Base-by-base conservation (phyloP, 371 early-diverging fungal genomes). In the Mucor sp. region DNA sequence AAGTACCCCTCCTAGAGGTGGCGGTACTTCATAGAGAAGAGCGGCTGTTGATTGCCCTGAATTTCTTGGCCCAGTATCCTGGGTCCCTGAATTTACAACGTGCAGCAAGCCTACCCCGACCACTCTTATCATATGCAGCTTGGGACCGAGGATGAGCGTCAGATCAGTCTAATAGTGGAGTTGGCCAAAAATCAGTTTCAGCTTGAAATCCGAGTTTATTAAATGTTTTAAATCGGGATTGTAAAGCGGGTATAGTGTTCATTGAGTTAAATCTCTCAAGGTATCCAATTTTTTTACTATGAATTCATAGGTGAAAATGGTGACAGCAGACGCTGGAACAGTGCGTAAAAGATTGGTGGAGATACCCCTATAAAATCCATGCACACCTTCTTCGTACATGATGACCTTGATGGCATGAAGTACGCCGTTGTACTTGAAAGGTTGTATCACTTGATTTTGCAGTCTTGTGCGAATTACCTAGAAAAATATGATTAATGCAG, bases 311-410 rank as follows among this genome's bases (percentile, higher is more conserved):
- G 95, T 95, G 66, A 94, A 79, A 57, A 97, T 86, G 4, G 96
- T 94, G 66, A 97, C 69, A 60, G 94, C 94, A 63, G 93, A 89
- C 6, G 94, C 87, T 4, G 98, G 98, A 4, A 97, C 94, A 0
- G 95, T 96, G 60, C 97, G 82, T 33, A 97, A 70, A 50, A 97
- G 72, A 71, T 95, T 96, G 35, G 96, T 93, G 0, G 87, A 73
- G 74, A 97, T 82, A 3, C 98, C 98, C 63, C 89, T 90, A 76
- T 97, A 97, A 62, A 96, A 93, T 0, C 93, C 96, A 2, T 83
- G 70, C 28, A 82, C 66, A 0, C 95, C 95, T 69, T 96, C 98
- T 66, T 96, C 94, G 2, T 58, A 56, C 23, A 81, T 75, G 33
- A 97, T 95, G 9, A 90, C 71, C 60, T 81, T 78, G 60, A 88